Conservation (phyloP, 306 rosid genomes). For the Rosa chinensis region DNA sequence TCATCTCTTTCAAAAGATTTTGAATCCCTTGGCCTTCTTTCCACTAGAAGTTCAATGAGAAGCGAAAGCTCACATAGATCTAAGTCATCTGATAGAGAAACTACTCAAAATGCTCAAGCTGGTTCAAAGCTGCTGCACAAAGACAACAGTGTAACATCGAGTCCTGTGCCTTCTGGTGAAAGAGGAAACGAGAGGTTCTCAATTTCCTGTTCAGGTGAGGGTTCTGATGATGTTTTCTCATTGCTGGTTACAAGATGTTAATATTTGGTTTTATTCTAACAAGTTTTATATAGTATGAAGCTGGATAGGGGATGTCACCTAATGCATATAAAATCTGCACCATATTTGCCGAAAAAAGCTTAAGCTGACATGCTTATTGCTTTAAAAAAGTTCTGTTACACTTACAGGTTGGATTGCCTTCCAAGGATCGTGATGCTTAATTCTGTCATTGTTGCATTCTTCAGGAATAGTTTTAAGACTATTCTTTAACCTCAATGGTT, state of each 20-base stretch:
- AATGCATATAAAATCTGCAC: background rate
- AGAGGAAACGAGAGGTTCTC: constrained; percentile 68
- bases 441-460: too few species aligned
- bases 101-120: constrained; percentile 42
- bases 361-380: constrained; percentile 4
- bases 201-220: constrained; percentile 74
- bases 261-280: background rate
- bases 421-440: background rate
- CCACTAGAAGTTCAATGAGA: constrained; percentile 32
- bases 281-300: background rate
- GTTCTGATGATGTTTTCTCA: background rate
- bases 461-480: too few species aligned
- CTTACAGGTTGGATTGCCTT: background rate
- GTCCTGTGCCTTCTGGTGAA: constrained; percentile 36
- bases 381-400: background rate
- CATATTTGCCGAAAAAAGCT: background rate
- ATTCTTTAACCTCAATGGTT: background rate
- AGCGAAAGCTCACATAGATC: constrained; percentile 35
- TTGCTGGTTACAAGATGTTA: background rate
- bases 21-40: constrained; percentile 23
- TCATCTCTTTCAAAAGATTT: constrained; percentile 36
- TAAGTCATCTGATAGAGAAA: constrained; percentile 24
- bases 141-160: constrained; percentile 37
- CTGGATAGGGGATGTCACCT: background rate
- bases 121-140: constrained; percentile 29